Evolutionary conservation across 768 basidiomycete species (phyloP).

Genomic region (Russula virescens): DNA sequence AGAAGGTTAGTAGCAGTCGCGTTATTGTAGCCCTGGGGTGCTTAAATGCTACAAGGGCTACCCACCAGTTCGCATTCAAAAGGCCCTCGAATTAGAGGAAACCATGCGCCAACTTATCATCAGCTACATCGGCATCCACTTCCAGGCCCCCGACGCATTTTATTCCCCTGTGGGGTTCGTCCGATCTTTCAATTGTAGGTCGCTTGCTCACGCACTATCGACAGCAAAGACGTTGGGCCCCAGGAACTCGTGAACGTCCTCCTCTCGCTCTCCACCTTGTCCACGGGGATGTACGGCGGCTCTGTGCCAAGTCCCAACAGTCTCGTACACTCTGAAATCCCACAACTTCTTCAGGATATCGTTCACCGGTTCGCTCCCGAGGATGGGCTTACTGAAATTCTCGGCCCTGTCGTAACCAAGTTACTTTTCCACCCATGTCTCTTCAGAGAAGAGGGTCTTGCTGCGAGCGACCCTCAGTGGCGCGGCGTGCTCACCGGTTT

Average conservation of each 20-base stretch:
- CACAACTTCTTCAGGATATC: slow-evolving; percentile 80
- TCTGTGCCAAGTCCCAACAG: slow-evolving; percentile 42
- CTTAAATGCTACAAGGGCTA: slow-evolving; percentile 42
- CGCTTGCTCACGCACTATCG: not conserved
- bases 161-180: slow-evolving; percentile 76
- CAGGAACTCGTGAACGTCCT: slow-evolving; percentile 80
- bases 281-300: slow-evolving; percentile 54
- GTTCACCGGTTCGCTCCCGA: slow-evolving; percentile 74
- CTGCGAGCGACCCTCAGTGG: slow-evolving; percentile 76
- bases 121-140: slow-evolving; percentile 79
- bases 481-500: slow-evolving; percentile 78
- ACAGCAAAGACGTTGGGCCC: slow-evolving; percentile 66
- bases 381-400: slow-evolving; percentile 67
- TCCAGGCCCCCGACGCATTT: slow-evolving; percentile 95
- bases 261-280: slow-evolving; percentile 63
- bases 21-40: not conserved
- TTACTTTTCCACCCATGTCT: slow-evolving; percentile 62
- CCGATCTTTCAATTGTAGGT: not conserved
- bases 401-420: slow-evolving; percentile 65
- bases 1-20: slow-evolving; percentile 45
- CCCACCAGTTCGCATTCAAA: slow-evolving; percentile 53
- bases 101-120: slow-evolving; percentile 78
- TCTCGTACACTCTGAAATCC: slow-evolving; percentile 63
- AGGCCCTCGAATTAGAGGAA: slow-evolving; percentile 59
- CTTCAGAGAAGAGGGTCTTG: slow-evolving; percentile 60